Base-by-base conservation (phyloP, 176 grass and related monocot species). In the Rhynchospora pubera region DNA sequence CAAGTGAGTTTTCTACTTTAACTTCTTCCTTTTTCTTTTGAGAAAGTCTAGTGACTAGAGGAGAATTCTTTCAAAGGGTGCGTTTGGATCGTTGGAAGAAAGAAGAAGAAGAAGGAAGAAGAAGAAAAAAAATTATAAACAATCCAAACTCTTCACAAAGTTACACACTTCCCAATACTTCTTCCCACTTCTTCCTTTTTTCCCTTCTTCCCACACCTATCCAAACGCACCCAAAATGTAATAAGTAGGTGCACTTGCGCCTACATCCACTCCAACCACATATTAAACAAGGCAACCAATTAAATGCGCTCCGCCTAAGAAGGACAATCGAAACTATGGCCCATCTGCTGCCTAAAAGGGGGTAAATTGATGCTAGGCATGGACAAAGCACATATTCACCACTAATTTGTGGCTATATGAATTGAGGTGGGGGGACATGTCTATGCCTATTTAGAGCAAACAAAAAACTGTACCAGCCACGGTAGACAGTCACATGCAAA, bases 401-500 rank as follows among this genome's bases (percentile, higher is more conserved):
- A 56, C 2, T 48, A 81, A 62, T 46, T 69, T 23, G 57, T 39
- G 78, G 78, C 78, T 39, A 81, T 81, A 26, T 62, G 61, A 64
- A 84, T 51, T 84, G 68, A 26, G 24, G 28, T n/a, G 23, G 82
- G 51, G 67, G 63, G 82, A 75, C 51, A 47, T 62, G 53, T 84
- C 68, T 75, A 32, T 61, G 66, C 69, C 53, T 61, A 77, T 47
- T 77, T 72, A 51, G 70, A 67, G 43, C 66, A 77, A 75, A 59
- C 69, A 51, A 84, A 48, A 62, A 22, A 60, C 6, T 74, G 67
- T 74, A 84, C 52, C 8, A 70, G 12, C 14, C 67, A 76, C 39
- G 52, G 66, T 74, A 74, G 55, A 59, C 2, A 28, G n/a, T 77
- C 68, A 84, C 82, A 84, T 84, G 82, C 82, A 60, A 76, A 43